phyloP scores from a whole-genome alignment of 306 rosid species.

The Psophocarpus tetragonolobus region DNA sequence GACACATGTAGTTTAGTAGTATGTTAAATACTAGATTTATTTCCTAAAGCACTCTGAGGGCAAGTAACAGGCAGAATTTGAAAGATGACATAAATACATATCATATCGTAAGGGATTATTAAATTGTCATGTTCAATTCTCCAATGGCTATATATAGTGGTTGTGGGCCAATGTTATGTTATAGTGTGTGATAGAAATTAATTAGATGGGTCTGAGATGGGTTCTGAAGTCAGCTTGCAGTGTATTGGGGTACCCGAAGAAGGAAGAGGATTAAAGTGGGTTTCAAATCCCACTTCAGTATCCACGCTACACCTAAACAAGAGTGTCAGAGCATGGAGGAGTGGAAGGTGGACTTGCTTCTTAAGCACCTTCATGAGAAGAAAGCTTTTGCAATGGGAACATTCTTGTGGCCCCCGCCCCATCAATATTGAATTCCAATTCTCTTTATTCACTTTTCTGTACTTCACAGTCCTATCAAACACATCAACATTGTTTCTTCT shows the following conservation, averaged over 20 bases:
- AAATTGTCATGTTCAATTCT: slow-evolving; percentile 27
- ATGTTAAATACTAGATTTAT: no score
- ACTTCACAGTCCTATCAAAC: background rate
- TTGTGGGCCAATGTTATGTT: no score
- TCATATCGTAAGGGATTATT: slow-evolving; percentile 25
- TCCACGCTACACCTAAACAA: slow-evolving; percentile 61
- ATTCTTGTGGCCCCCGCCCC: slow-evolving; percentile 84
- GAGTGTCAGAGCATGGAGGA: slow-evolving; percentile 84
- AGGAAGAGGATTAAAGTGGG: slow-evolving; percentile 16
- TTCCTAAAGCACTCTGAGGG: background rate
- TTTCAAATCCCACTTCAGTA: slow-evolving; percentile 86
- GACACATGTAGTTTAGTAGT: no score
- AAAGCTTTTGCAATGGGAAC: slow-evolving; percentile 69
- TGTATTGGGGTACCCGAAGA: slow-evolving; percentile 42
- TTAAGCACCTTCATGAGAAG: slow-evolving; percentile 58
- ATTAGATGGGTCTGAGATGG: slow-evolving; percentile 54
- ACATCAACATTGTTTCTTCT: background rate
- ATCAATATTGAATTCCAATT: slow-evolving; percentile 38
- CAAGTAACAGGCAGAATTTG: slow-evolving; percentile 22
- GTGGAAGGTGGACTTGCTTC: slow-evolving; percentile 71
- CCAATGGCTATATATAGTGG: slow-evolving; percentile 34
- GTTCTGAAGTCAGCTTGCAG: slow-evolving; percentile 49
- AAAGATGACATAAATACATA: background rate
- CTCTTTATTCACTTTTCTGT: background rate
- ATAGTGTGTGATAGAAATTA: no score